Conservation (phyloP, 2,329 filamentous ascomycete genomes). For the Tolypocladium inflatum region DNA sequence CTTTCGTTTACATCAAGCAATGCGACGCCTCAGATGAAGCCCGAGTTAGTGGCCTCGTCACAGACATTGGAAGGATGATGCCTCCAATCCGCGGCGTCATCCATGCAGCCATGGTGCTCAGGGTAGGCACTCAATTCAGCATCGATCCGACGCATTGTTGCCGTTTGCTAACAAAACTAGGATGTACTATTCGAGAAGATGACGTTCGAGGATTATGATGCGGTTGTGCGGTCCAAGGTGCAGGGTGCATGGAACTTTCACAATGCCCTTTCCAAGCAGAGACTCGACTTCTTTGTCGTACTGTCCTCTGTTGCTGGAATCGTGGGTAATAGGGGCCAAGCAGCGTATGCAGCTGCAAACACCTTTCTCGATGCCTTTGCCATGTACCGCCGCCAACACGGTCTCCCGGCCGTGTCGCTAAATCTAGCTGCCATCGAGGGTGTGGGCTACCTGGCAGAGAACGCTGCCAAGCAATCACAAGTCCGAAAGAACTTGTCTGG, state of each 20-base stretch:
- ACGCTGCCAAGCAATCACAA: constrained; percentile 30
- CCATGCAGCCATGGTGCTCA: constrained; percentile 34
- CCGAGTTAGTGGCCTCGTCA: constrained; percentile 16
- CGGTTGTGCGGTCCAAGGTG: constrained; percentile 41
- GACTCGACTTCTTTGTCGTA: constrained; percentile 43
- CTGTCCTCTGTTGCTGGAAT: constrained; percentile 42
- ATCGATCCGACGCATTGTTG: no score
- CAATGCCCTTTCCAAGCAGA: constrained; percentile 26
- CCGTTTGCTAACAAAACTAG: constrained; percentile 3
- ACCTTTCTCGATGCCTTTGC: constrained; percentile 25
- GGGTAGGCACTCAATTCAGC: constrained; percentile 3
- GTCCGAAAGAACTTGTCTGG: constrained; percentile 37
- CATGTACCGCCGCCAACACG: constrained; percentile 26
- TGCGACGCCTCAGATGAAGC: constrained; percentile 38
- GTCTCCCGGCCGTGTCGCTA: constrained; percentile 35
- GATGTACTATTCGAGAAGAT: constrained; percentile 45
- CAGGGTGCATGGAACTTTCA: constrained; percentile 46
- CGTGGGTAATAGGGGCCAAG: constrained; percentile 41
- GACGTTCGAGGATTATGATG: constrained; percentile 35
- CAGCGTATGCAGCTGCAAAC: constrained; percentile 42
- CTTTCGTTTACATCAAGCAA: constrained; percentile 31
- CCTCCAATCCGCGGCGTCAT: constrained; percentile 32
- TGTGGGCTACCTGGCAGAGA: constrained; percentile 40
- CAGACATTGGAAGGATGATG: constrained; percentile 10
- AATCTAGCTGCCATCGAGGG: constrained; percentile 43